phyloP scores from a whole-genome alignment of 2,329 filamentous ascomycete genomes.

The Acephala macrosclerotiorum region DNA sequence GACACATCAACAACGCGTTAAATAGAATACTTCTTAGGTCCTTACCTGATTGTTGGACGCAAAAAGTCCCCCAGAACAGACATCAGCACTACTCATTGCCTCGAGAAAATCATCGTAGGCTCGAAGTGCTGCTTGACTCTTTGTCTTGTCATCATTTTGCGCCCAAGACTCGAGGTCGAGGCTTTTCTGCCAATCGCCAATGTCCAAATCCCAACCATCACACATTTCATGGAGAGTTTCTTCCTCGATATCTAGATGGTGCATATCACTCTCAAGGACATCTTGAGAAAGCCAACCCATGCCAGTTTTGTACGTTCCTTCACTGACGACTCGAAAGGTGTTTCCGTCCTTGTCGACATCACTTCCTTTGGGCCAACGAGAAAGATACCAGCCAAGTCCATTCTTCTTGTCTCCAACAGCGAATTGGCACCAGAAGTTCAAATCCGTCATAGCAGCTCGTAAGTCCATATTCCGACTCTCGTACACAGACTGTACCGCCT shows the following conservation, averaged over 20 bases:
- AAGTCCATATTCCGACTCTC: conserved; percentile 74
- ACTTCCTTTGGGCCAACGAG: conserved; percentile 75
- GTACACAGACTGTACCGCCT: conserved; percentile 75
- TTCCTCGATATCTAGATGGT: conserved; percentile 58
- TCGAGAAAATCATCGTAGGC: conserved; percentile 63
- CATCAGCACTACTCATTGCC: conserved; percentile 70
- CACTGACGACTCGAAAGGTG: conserved; percentile 79
- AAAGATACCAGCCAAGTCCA: conserved; percentile 89
- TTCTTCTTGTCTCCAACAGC: conserved; percentile 88
- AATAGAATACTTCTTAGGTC: not conserved
- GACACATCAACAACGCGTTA: not conserved
- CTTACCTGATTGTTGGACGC: conserved; percentile 38
- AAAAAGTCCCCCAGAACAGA: conserved; percentile 50
- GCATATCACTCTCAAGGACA: conserved; percentile 48
- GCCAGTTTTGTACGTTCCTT: conserved; percentile 76
- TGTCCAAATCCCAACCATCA: conserved; percentile 71
- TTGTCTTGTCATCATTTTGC: conserved; percentile 28
- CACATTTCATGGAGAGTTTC: conserved; percentile 71
- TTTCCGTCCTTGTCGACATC: conserved; percentile 74
- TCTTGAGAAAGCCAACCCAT: conserved; percentile 82
- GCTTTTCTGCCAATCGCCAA: conserved; percentile 62
- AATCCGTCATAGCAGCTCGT: conserved; percentile 80
- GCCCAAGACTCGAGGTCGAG: conserved; percentile 51
- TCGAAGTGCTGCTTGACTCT: conserved; percentile 51
- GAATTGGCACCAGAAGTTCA: conserved; percentile 98